These are phyloP conservation scores for Backusella sp. DNA, from an alignment of 192 early-diverging fungal species.

Conservation along the genomic window DNA sequence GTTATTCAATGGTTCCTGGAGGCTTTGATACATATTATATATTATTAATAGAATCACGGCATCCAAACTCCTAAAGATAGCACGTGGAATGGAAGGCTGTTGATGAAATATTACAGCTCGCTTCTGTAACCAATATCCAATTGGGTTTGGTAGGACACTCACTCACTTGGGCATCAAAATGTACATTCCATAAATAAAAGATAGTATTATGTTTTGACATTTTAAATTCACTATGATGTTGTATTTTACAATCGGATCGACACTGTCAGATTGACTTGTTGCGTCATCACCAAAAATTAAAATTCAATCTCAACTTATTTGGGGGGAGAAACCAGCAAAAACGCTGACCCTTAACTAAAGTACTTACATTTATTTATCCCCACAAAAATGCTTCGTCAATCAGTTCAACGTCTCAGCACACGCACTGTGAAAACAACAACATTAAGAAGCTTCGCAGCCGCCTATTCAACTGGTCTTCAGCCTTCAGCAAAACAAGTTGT, in stretches of 20 bases:
- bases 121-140: not conserved
- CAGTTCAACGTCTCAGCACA: constrained; percentile 7
- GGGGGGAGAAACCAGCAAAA: constrained; percentile 1
- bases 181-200: not conserved
- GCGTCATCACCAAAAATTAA: constrained; percentile 3
- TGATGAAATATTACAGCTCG: not conserved
- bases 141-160: not conserved
- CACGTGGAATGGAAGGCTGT: not conserved
- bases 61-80: not conserved
- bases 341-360: constrained; percentile 3
- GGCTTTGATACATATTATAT: not conserved
- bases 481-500: constrained; percentile 28
- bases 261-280: not conserved
- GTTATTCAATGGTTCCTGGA: not conserved
- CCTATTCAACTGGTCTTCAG: constrained; percentile 18
- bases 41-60: not conserved
- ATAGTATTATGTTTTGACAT: not conserved
- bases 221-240: not conserved
- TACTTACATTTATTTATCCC: constrained; percentile 1
- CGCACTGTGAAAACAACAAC: not conserved
- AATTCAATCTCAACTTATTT: constrained; percentile 9
- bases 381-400: constrained; percentile 13
- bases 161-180: not conserved
- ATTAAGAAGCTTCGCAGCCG: constrained; percentile 14
- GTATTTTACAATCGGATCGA: not conserved